phyloP scores from a whole-genome alignment of 139 green algal genomes.

The Picochlorum sp. region DNA sequence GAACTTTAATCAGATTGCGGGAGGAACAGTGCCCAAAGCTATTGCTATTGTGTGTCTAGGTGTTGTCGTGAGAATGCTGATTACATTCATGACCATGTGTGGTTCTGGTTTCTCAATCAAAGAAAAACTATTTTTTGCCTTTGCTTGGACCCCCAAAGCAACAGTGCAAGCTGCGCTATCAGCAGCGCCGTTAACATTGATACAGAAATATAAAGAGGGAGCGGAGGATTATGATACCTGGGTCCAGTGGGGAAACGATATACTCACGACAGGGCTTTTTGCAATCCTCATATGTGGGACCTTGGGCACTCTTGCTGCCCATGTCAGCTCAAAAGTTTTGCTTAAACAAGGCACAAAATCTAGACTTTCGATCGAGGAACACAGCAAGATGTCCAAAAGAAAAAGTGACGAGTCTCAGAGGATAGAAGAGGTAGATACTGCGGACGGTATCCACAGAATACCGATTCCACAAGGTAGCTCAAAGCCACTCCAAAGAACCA shows the following conservation, averaged over 20 bases:
- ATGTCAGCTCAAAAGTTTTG: constrained; percentile 27
- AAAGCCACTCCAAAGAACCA: background rate
- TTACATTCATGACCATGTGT: constrained; percentile 43
- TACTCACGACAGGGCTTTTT: constrained; percentile 34
- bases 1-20: constrained; percentile 38
- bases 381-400: background rate
- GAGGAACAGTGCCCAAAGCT: constrained; percentile 42
- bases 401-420: background rate
- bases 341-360: background rate
- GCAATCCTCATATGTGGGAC: constrained; percentile 64
- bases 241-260: constrained; percentile 37
- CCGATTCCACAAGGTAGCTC: background rate
- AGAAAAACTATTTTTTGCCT: constrained; percentile 63
- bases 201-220: constrained; percentile 19
- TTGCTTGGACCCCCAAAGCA: constrained; percentile 78
- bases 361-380: background rate
- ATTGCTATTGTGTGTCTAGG: constrained; percentile 47
- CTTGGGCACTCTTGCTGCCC: constrained; percentile 45
- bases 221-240: constrained; percentile 19
- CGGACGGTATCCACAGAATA: background rate
- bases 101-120: constrained; percentile 37
- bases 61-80: constrained; percentile 41
- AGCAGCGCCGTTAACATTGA: constrained; percentile 30
- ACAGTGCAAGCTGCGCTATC: constrained; percentile 74
- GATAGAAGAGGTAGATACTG: background rate